A percentile compares a stretch with the other conserved stretches of the same genome.
Conservation (phyloP, 257 asterid genomes). For the Jasminum sambac region DNA sequence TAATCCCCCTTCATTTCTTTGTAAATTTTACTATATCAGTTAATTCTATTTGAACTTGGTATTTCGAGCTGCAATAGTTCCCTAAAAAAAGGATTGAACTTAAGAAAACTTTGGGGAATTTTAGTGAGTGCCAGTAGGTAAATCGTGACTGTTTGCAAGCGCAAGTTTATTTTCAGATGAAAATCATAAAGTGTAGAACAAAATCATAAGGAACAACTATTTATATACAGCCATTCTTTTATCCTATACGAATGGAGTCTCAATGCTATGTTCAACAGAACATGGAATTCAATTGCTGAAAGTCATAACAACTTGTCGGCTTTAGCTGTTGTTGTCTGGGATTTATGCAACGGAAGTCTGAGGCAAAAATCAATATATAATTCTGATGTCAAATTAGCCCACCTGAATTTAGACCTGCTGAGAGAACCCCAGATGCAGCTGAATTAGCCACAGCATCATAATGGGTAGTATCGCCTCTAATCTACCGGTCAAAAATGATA, state of each 20-base stretch:
- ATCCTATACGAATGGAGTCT: neutral
- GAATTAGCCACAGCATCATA: constrained; percentile 96
- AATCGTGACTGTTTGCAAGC: neutral
- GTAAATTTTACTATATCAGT: too few species aligned
- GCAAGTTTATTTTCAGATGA: neutral
- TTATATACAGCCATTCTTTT: neutral
- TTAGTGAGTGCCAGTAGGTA: neutral
- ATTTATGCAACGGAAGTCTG: neutral
- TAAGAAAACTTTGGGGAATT: neutral
- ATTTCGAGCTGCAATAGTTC: too few species aligned
- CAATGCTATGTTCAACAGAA: neutral
- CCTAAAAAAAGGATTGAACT: neutral
- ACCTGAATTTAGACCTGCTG: constrained; percentile 91
- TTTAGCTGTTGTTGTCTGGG: neutral
- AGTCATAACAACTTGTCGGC: neutral
- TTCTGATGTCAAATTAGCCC: constrained; percentile 10
- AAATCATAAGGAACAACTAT: neutral
- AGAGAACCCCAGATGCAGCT: constrained; percentile 89
- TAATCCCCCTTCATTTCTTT: neutral
- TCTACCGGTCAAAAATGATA: constrained; percentile 42
- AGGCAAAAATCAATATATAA: neutral
- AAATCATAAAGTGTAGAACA: neutral
- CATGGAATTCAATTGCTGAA: neutral
- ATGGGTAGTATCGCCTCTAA: constrained; percentile 91
- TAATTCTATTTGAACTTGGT: too few species aligned